phyloP scores from a whole-genome alignment of 2,329 filamentous ascomycete species.

The Aspergillus pseudonomiae region DNA sequence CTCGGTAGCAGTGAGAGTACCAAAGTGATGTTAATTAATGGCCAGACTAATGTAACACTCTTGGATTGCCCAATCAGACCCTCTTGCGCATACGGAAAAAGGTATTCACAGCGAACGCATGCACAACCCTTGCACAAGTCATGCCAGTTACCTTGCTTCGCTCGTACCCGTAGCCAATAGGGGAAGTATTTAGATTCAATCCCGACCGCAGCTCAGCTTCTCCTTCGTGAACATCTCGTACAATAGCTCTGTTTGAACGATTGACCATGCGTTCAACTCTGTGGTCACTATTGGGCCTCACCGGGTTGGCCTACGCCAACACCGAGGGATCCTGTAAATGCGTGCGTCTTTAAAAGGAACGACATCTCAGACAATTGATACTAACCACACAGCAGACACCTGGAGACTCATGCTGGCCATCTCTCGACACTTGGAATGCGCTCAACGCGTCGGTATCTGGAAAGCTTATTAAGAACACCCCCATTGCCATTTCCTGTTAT shows the following conservation, averaged over 20 bases:
- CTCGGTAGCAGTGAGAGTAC: neutral
- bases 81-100: neutral
- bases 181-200: neutral
- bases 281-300: neutral
- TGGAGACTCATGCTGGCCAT: constrained; percentile 38
- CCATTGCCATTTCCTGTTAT: constrained; percentile 40
- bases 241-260: neutral
- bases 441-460: constrained; percentile 39
- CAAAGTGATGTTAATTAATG: neutral
- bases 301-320: neutral
- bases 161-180: neutral
- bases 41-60: neutral
- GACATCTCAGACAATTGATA: neutral
- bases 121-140: neutral
- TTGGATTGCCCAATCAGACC: neutral
- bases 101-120: neutral
- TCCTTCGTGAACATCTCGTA: neutral
- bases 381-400: constrained; percentile 18
- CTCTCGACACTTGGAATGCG: constrained; percentile 28
- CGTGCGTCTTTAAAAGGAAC: constrained; percentile 2
- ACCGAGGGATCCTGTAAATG: constrained; percentile 13
- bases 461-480: constrained; percentile 35
- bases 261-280: neutral
- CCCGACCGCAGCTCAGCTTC: neutral
- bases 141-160: neutral